These are phyloP conservation scores for Mesembryanthemum crystallinum DNA, from an alignment of 148 eudicot genomes.

Conservation along the genomic window DNA sequence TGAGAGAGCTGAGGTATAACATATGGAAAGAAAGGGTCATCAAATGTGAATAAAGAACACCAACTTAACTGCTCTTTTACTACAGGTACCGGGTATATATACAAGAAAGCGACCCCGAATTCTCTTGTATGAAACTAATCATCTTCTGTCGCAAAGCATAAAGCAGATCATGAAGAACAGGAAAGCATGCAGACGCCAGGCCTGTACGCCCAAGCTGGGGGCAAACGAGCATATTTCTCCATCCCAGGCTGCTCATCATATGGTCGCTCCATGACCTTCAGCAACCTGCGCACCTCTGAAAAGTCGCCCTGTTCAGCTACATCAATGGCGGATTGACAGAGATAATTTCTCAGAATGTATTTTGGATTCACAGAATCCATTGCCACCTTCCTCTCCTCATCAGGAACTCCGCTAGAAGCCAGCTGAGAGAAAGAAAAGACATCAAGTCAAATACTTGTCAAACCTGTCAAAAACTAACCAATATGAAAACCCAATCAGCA, in stretches of 20 bases:
- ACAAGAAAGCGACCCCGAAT: constrained; percentile 4
- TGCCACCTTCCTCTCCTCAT: constrained; percentile 74
- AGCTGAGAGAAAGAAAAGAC: constrained; percentile 41
- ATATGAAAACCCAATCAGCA: no score
- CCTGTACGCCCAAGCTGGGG: constrained; percentile 99
- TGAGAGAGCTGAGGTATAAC: neutral
- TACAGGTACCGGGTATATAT: neutral
- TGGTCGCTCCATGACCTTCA: constrained; percentile 82
- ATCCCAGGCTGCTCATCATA: constrained; percentile 95
- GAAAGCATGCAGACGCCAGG: constrained; percentile 99
- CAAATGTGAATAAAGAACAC: neutral
- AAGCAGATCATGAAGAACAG: constrained; percentile 67
- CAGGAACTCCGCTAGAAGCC: constrained; percentile 49
- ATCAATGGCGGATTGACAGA: constrained; percentile 92
- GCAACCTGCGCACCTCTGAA: constrained; percentile 61
- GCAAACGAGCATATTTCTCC: constrained; percentile 94
- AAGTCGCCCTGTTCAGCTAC: constrained; percentile 93
- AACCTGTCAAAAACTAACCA: no score
- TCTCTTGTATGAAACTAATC: neutral
- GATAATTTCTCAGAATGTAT: constrained; percentile 81
- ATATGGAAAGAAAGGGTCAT: neutral
- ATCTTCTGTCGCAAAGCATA: neutral
- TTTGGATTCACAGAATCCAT: constrained; percentile 94
- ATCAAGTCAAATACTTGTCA: neutral
- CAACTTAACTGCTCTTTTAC: constrained; percentile 14